Evolutionary conservation across 2,329 filamentous ascomycete genomes (phyloP).

Genomic region (Cordyceps farinosa): DNA sequence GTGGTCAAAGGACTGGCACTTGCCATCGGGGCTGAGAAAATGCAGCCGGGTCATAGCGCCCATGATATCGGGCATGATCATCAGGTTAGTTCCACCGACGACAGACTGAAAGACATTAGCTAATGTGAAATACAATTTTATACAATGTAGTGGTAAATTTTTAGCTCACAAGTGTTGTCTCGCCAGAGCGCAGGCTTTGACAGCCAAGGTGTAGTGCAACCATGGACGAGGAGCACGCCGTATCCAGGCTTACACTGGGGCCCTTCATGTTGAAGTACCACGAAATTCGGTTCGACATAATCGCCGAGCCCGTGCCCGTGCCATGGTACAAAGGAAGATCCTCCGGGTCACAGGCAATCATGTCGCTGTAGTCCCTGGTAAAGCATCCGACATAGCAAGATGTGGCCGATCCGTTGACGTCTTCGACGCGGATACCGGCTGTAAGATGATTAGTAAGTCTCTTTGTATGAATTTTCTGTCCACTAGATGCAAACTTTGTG

Average conservation of each 20-base stretch:
- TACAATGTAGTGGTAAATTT: no score
- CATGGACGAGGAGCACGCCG: constrained; percentile 36
- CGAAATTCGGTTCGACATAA: constrained; percentile 33
- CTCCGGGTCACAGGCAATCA: constrained; percentile 26
- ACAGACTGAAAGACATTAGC: constrained; percentile 16
- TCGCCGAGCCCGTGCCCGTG: constrained; percentile 28
- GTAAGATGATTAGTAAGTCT: no score
- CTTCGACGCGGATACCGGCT: neutral
- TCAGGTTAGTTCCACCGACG: constrained; percentile 23
- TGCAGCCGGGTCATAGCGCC: neutral
- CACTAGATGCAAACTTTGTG: no score
- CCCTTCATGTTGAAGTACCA: constrained; percentile 36
- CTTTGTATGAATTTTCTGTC: no score
- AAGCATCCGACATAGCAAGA: neutral
- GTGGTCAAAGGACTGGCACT: constrained; percentile 32
- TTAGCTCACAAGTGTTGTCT: constrained; percentile 24
- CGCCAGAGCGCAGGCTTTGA: constrained; percentile 29
- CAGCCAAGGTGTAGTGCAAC: constrained; percentile 33
- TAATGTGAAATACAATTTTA: no score
- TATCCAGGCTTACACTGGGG: constrained; percentile 36
- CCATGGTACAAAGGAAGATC: constrained; percentile 33
- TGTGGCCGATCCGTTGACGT: neutral
- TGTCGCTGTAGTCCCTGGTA: neutral
- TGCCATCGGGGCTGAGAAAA: neutral
- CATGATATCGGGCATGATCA: constrained; percentile 23